Base-by-base conservation (phyloP, 129 eudicot genomes). In the Lactuca sativa region DNA sequence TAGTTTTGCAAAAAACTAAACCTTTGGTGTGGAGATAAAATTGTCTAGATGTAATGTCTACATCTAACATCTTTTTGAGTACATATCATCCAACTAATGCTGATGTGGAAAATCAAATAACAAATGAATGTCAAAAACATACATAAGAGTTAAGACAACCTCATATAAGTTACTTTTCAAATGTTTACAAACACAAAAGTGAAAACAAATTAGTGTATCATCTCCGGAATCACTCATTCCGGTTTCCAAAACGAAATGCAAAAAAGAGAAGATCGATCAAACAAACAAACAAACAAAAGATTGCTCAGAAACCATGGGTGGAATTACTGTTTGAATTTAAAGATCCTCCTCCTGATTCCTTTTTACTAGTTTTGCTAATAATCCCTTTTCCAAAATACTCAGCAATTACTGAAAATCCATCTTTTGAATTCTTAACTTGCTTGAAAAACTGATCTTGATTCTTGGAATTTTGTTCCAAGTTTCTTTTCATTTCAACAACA, bases 391-490 rank as follows among this genome's bases (percentile, higher is more conserved):
- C 99, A 43, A 95, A 95, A 74, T 87, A 95, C 79, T 90, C 87
- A 38, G 99, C 97, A 83, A 95, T 81, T 52, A 95, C 97, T 12
- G 99, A 95, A 76, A 95, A 95, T 21, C 99, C 99, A 64, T 95
- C 96, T 67, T 95, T 87, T 55, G 99, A 87, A 74, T 32, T 80
- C 77, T 58, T 95, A 25, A 95, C 93, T 78, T 80, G 83, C 61
- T 87, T 82, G 75, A 82, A 95, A 77, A 95, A 95, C 71, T 74
- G 92, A 60, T 90, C 96, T 81, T 83, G 96, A 79, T 66, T 89
- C 74, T 84, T 90, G 21, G 97, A 90, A 33, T 90, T 90, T 64
- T 84, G 97, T 72, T 95, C 99, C 67, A 95, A 56, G 79, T 74
- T 87, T 72, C 89, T 85, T 83, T 95, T 90, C 93, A 78, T 95